phyloP scores from a whole-genome alignment of 306 rosid genomes.

The Cucumis melo region DNA sequence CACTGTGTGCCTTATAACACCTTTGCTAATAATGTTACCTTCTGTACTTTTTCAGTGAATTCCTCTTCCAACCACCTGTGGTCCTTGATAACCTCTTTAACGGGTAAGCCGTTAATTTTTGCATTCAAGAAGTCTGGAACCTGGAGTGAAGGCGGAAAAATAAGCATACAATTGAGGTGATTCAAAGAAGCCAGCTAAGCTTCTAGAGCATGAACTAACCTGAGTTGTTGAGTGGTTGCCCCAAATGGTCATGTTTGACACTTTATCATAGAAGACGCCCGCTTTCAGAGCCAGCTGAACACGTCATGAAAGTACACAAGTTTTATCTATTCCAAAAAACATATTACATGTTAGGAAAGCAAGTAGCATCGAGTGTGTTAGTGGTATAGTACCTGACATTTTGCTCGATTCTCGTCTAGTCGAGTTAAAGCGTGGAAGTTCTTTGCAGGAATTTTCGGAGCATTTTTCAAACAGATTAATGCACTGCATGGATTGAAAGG shows the following conservation, averaged over 20 bases:
- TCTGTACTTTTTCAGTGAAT: conserved; percentile 74
- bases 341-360: neutral
- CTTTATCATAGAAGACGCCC: conserved; percentile 94
- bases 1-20: neutral
- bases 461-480: conserved; percentile 87
- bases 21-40: conserved; percentile 28
- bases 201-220: conserved; percentile 22
- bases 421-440: conserved; percentile 93
- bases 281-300: conserved; percentile 90
- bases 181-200: neutral
- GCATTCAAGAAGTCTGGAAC: conserved; percentile 96
- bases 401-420: conserved; percentile 92
- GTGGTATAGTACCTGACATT: conserved; percentile 62
- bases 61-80: conserved; percentile 87
- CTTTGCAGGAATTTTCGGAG: conserved; percentile 88
- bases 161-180: conserved; percentile 7
- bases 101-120: conserved; percentile 67
- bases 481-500: conserved; percentile 36
- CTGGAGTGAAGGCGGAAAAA: conserved; percentile 22
- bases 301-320: conserved; percentile 1
- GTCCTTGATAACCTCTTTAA: conserved; percentile 82
- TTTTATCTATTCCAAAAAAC: neutral
- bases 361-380: neutral
- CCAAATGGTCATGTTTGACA: conserved; percentile 90
- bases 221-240: conserved; percentile 99